Evolutionary conservation across 768 basidiomycete species (phyloP), one percentile per base, ranked within the genome.

Genomic region (Cubamyces sp.): DNA sequence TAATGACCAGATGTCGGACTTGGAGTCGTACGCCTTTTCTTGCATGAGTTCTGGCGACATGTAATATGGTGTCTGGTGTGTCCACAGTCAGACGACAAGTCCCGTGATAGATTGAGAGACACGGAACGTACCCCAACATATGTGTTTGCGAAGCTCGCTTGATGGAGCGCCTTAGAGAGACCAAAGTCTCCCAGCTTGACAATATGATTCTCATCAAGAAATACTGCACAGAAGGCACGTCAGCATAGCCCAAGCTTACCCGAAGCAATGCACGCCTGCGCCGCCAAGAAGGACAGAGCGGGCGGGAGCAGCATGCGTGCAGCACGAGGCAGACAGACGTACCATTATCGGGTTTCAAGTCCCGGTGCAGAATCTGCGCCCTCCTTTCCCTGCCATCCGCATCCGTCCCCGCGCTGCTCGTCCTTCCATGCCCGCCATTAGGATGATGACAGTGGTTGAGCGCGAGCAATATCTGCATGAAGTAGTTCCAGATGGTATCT

Each of bases 41-140:
- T 92, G 93, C 85, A 98, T 94, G 37, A 98, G 83, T 74, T 99
- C 96, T 0, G 97, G 97, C 1, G 95, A 97, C 97, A 99, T 98
- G 78, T 99, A 98, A 73, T 98, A 96, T 3, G 97, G 97, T 3
- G 97, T 99, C 95, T 98, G 68, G n/a, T 16, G 19, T 21, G 5
- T 3, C 23, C 16, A 30, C 34, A n/a, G 25, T 53, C 23, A 39
- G n/a, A 34, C 9, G 9, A 23, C 11, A 40, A 37, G 50, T 11
- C 50, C 19, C 37, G 26, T 2, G 6, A 23, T 15, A 16, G 26
- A 25, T 40, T 25, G 12, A 21, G 15, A 25, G 25, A 48, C 30
- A 47, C 26, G 39, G 21, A 41, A 55, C 92, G 64, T 72, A 98
- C 95, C 63, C 97, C 96, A 65, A 98, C 97, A 61, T 98, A 99